Evolutionary conservation across 345 rosid species (phyloP).

Genomic region (Limnanthes douglasii): DNA sequence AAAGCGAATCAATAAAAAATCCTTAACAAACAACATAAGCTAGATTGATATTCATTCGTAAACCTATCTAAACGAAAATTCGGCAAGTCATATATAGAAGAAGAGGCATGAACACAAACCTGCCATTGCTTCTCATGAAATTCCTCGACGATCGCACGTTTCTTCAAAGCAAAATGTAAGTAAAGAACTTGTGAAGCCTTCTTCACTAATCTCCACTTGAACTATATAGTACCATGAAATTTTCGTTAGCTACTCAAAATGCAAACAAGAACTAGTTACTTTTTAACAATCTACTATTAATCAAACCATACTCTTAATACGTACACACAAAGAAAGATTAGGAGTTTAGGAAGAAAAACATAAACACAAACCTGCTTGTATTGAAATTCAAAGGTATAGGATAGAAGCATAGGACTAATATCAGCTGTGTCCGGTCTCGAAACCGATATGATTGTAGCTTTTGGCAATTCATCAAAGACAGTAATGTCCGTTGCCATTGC

Average conservation of each 20-base stretch:
- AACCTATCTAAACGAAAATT: too few species aligned
- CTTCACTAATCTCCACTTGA: slow-evolving; percentile 70
- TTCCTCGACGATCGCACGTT: slow-evolving; percentile 60
- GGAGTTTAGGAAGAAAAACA: not conserved
- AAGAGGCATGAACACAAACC: slow-evolving; percentile 15
- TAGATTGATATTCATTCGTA: too few species aligned
- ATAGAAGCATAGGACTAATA: slow-evolving; percentile 76
- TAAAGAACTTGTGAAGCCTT: slow-evolving; percentile 91
- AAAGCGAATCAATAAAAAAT: not conserved
- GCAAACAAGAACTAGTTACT: too few species aligned
- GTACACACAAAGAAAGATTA: slow-evolving; percentile 1
- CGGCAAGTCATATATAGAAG: not conserved
- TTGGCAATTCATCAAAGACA: slow-evolving; percentile 59
- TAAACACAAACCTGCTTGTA: slow-evolving; percentile 48
- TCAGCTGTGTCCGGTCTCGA: slow-evolving; percentile 67
- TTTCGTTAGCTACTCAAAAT: not conserved
- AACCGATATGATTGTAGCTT: slow-evolving; percentile 50
- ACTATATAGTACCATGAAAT: slow-evolving; percentile 31
- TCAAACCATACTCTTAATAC: not conserved
- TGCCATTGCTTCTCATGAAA: slow-evolving; percentile 84
- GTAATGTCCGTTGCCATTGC: slow-evolving; percentile 2
- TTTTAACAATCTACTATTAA: too few species aligned
- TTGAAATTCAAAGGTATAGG: slow-evolving; percentile 63
- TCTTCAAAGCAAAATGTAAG: slow-evolving; percentile 76
- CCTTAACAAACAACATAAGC: not conserved